phyloP scores from a whole-genome alignment of 305 asterid species.

The Rubia peregrina region DNA sequence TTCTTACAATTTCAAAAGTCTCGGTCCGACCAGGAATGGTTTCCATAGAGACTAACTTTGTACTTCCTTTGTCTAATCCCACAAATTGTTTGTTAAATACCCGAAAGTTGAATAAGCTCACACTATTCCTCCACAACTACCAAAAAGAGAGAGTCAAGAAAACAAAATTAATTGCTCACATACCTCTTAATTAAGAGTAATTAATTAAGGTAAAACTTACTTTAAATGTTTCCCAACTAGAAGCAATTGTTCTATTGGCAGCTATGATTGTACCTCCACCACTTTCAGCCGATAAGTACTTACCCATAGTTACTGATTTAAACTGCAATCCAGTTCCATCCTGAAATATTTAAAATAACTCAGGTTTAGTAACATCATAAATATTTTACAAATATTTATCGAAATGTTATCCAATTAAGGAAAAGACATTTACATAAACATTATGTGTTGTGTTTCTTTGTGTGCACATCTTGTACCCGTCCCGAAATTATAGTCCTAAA shows the following conservation, averaged over 20 bases:
- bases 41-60: constrained; percentile 27
- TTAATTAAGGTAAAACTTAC: constrained; percentile 21
- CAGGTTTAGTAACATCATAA: neutral
- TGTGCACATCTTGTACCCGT: too few species aligned
- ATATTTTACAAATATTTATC: too few species aligned
- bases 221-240: constrained; percentile 69
- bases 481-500: too few species aligned
- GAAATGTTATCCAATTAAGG: neutral
- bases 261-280: constrained; percentile 62
- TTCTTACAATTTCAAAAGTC: constrained; percentile 41
- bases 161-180: neutral
- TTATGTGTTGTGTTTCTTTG: too few species aligned
- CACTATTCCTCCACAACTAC: constrained; percentile 65
- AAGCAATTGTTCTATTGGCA: constrained; percentile 51
- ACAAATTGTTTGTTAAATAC: constrained; percentile 56
- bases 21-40: constrained; percentile 26
- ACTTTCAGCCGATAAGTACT: constrained; percentile 47
- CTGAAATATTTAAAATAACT: constrained; percentile 12
- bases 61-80: constrained; percentile 36
- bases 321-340: constrained; percentile 60
- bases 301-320: constrained; percentile 49
- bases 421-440: too few species aligned
- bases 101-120: constrained; percentile 43
- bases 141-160: neutral
- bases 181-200: neutral